Conservation (phyloP, 1,139 yeast genomes). For the Zygosaccharomyces pseudobailii region DNA sequence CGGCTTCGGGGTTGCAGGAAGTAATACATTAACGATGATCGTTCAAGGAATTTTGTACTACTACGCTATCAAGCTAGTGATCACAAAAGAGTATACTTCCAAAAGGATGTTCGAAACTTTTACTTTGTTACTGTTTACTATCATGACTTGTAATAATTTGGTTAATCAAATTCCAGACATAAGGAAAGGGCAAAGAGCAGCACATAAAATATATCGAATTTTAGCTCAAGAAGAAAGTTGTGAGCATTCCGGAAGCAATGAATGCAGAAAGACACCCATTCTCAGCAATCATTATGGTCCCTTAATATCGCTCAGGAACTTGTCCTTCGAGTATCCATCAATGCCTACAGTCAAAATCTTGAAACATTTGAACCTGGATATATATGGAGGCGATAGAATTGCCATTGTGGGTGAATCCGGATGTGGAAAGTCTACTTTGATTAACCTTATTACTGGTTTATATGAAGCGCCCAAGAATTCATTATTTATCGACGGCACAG, state of each 20-base stretch:
- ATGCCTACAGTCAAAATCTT: constrained; percentile 34
- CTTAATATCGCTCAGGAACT: constrained; percentile 40
- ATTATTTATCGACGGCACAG: constrained; percentile 40
- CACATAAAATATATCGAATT: constrained; percentile 48
- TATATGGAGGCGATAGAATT: constrained; percentile 46
- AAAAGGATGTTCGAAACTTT: constrained; percentile 61
- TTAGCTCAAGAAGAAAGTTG: constrained; percentile 29
- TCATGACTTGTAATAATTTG: constrained; percentile 56
- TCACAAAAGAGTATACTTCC: constrained; percentile 49
- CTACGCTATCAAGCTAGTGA: constrained; percentile 71
- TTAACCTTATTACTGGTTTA: constrained; percentile 50
- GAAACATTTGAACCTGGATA: constrained; percentile 38
- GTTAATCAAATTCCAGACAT: constrained; percentile 69
- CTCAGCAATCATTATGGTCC: constrained; percentile 13
- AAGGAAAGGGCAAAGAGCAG: constrained; percentile 71
- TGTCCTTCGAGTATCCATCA: constrained; percentile 47
- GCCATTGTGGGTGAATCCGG: constrained; percentile 77
- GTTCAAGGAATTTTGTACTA: constrained; percentile 69
- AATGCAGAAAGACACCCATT: constrained; percentile 20
- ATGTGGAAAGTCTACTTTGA: constrained; percentile 71
- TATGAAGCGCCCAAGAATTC: constrained; percentile 39
- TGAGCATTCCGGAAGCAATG: constrained; percentile 7
- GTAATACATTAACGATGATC: constrained; percentile 49
- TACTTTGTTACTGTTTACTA: constrained; percentile 67
- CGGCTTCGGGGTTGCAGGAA: constrained; percentile 55